These are phyloP conservation scores for Geranium rotundifolium DNA, from an alignment of 345 rosid genomes.

Conservation along the genomic window DNA sequence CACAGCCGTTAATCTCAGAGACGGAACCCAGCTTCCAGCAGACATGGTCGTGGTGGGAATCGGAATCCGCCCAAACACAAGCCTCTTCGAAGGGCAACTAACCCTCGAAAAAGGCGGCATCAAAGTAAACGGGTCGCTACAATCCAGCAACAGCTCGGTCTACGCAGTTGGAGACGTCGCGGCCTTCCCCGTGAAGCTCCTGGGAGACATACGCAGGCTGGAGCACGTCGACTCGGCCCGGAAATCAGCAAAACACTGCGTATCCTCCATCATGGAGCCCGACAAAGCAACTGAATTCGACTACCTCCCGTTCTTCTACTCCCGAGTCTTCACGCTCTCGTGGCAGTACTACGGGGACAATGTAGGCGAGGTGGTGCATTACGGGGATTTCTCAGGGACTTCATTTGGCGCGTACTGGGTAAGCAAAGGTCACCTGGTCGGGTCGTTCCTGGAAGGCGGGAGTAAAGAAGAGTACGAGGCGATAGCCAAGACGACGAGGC, in stretches of 20 bases:
- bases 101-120: constrained; percentile 88
- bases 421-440: constrained; percentile 65
- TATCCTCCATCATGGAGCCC: constrained; percentile 67
- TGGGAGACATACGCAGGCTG: constrained; percentile 74
- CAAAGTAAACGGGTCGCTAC: constrained; percentile 74
- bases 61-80: constrained; percentile 89
- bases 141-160: constrained; percentile 73
- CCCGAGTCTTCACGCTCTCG: constrained; percentile 69
- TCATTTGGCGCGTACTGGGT: constrained; percentile 88
- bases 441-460: constrained; percentile 94
- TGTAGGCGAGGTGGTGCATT: constrained; percentile 71
- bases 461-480: constrained; percentile 84
- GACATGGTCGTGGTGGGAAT: constrained; percentile 90
- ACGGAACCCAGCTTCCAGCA: constrained; percentile 57
- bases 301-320: constrained; percentile 90
- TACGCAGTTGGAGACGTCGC: constrained; percentile 95
- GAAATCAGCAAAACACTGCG: constrained; percentile 73
- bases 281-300: constrained; percentile 56
- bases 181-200: constrained; percentile 69
- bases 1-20: constrained; percentile 69
- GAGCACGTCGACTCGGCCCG: constrained; percentile 93
- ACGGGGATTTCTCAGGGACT: constrained; percentile 60
- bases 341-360: constrained; percentile 97
- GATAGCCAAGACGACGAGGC: constrained; percentile 54
- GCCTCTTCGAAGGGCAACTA: constrained; percentile 81